These are phyloP conservation scores for Clarireedia hainanense DNA, from an alignment of 2,329 filamentous ascomycete species.

Conservation along the genomic window DNA sequence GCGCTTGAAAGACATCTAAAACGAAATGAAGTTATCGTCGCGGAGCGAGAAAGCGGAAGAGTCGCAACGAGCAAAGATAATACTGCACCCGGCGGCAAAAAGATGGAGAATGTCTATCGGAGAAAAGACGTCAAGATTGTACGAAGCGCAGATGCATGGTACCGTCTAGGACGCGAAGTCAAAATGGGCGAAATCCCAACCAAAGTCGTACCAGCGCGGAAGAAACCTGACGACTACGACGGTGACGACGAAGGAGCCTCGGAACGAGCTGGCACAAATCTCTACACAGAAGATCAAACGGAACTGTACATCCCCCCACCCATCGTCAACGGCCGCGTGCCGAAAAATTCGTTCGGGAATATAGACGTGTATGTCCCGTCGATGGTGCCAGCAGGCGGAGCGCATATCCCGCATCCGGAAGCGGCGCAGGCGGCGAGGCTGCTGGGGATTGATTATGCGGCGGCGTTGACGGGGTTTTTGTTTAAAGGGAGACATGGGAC, in stretches of 20 bases:
- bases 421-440: constrained; percentile 66
- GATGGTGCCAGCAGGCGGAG: constrained; percentile 80
- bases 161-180: constrained; percentile 74
- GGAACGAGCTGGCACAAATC: constrained; percentile 44
- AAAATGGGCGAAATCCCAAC: constrained; percentile 71
- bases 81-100: constrained; percentile 21
- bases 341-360: constrained; percentile 90
- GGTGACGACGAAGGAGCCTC: constrained; percentile 32
- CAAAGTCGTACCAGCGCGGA: constrained; percentile 57
- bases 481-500: constrained; percentile 84
- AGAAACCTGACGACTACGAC: constrained; percentile 32
- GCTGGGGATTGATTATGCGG: constrained; percentile 76
- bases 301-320: constrained; percentile 68
- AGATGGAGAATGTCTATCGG: constrained; percentile 72
- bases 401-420: constrained; percentile 58
- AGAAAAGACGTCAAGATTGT: constrained; percentile 72
- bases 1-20: constrained; percentile 80
- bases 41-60: constrained; percentile 64
- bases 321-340: constrained; percentile 65
- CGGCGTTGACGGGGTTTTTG: constrained; percentile 82
- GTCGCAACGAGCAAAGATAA: constrained; percentile 58
- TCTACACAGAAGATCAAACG: constrained; percentile 59
- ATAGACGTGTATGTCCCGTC: constrained; percentile 86
- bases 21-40: constrained; percentile 72
- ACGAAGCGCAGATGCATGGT: constrained; percentile 82